Evolutionary conservation across 441 rosid genomes (phyloP), one percentile per base, ranked within the genome.

Genomic region (Cnidoscolus chayamansa): DNA sequence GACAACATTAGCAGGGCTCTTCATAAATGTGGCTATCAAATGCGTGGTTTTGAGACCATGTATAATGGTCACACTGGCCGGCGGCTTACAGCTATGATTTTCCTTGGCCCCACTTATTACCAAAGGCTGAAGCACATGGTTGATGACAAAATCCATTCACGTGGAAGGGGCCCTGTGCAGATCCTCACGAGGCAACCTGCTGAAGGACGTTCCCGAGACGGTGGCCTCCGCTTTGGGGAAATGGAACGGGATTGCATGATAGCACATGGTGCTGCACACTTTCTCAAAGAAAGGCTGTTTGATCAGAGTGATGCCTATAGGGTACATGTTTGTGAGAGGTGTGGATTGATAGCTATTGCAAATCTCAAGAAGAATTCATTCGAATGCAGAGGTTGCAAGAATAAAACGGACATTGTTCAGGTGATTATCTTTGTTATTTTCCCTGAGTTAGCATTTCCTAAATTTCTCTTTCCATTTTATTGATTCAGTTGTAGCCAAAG

Each of bases 231-330:
- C 25, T 95, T 95, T 37, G 97, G 99, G 72, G 99, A 95, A 74
- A 93, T 93, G 99, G 99, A 95, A 73, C 86, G 98, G 7, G 99
- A 95, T 74, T 95, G 99, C 75, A 95, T 93, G 97, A 95, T 92
- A 70, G 99, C 99, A 0, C 99, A 92, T 72, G 99, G 99, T 43
- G 99, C 97, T 1, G 94, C 97, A 11, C 84, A 89, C 79, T 95
- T 95, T 63, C 88, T 95, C 71, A 93, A 93, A 73, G 98, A 93
- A 81, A 91, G 99, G 77, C 68, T 95, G 79, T 95, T 93, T 75
- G 98, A 95, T 83, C 99, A 92, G 74, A 91, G 99, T 1, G 99
- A 95, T 83, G 99, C 99, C 0, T 93, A 93, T 62, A 90, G 97
- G 78, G 92, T 95, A 12, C 99, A 95, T 20, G 98, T 93, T 0